These are phyloP conservation scores for Cystobasidium slooffiae DNA, from an alignment of 1,284 basidiomycete species.

Conservation along the genomic window DNA sequence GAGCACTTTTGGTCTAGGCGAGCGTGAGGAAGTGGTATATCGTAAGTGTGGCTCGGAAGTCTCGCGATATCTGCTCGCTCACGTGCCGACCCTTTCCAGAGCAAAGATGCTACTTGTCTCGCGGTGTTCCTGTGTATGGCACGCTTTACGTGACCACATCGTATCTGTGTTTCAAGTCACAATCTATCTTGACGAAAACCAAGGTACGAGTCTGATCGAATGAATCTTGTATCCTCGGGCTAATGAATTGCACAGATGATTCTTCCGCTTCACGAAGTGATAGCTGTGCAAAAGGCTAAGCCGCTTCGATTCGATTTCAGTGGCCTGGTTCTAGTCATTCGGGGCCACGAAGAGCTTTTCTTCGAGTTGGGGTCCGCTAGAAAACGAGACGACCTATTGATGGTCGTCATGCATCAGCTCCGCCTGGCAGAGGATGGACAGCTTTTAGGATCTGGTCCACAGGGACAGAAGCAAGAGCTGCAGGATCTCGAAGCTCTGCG, in stretches of 20 bases:
- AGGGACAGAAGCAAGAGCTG: constrained; percentile 8
- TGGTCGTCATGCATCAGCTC: constrained; percentile 76
- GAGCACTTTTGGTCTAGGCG: constrained; percentile 55
- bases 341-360: constrained; percentile 95
- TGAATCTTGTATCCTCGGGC: neutral
- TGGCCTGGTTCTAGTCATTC: constrained; percentile 85
- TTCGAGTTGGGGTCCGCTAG: constrained; percentile 84
- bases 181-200: constrained; percentile 74
- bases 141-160: constrained; percentile 84
- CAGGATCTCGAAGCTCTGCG: constrained; percentile 23
- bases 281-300: constrained; percentile 80
- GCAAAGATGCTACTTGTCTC: constrained; percentile 83
- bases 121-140: constrained; percentile 82
- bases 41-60: constrained; percentile 5
- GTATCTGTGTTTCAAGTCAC: constrained; percentile 87
- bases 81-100: constrained; percentile 62
- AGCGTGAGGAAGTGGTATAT: constrained; percentile 23
- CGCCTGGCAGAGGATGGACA: constrained; percentile 58
- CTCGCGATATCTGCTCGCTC: neutral
- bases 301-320: constrained; percentile 86
- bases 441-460: neutral
- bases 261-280: constrained; percentile 83
- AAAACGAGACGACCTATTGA: constrained; percentile 74
- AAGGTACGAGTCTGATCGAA: constrained; percentile 62
- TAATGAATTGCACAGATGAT: constrained; percentile 75